Evolutionary conservation across 768 basidiomycete species (phyloP).

Genomic region (Pleurotus platypus): DNA sequence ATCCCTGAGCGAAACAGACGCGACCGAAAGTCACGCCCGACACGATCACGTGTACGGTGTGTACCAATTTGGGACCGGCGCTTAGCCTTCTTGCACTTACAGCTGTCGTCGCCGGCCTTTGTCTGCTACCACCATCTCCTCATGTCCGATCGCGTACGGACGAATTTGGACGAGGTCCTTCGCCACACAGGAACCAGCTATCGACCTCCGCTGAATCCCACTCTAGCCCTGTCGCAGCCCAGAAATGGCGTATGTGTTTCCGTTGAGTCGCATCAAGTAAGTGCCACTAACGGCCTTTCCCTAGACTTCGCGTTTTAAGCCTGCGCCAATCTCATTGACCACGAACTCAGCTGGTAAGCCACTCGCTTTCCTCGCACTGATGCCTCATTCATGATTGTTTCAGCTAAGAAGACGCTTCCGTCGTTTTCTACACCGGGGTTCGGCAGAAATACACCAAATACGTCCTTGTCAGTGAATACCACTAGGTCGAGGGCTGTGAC

Average conservation of each 20-base stretch:
- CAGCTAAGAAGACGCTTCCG: constrained; percentile 6
- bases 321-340: constrained; percentile 22
- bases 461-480: neutral
- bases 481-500: neutral
- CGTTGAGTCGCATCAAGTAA: neutral
- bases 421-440: constrained; percentile 14
- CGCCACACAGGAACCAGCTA: constrained; percentile 13
- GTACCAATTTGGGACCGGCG: too few species aligned
- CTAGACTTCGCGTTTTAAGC: constrained; percentile 42
- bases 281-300: neutral
- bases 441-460: constrained; percentile 1
- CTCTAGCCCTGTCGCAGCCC: constrained; percentile 1
- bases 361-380: neutral
- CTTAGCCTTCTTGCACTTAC: too few species aligned
- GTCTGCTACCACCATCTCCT: neutral
- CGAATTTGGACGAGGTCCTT: constrained; percentile 39
- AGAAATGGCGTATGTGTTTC: constrained; percentile 5
- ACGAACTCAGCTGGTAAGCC: constrained; percentile 3
- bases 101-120: neutral
- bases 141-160: constrained; percentile 23
- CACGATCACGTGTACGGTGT: constrained; percentile 5
- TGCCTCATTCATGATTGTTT: neutral
- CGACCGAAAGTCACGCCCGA: constrained; percentile 1
- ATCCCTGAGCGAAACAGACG: neutral
- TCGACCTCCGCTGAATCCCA: constrained; percentile 4